Evolutionary conservation across 805 yeast species (phyloP).

Genomic region (Lachancea fermentati): DNA sequence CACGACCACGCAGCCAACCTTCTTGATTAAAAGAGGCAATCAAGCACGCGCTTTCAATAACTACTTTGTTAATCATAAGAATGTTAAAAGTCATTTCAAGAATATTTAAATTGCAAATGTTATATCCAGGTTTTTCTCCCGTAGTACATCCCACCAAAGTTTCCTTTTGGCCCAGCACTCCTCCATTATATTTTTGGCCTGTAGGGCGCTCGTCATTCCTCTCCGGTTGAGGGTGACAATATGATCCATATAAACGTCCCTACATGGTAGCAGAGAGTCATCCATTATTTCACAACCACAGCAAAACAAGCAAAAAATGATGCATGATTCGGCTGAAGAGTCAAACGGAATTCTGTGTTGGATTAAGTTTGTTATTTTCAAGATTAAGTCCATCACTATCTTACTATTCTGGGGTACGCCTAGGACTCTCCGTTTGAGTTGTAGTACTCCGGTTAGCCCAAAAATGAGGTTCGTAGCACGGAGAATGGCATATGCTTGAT

Average conservation of each 20-base stretch:
- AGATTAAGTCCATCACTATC: slow-evolving; percentile 39
- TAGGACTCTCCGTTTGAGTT: slow-evolving; percentile 51
- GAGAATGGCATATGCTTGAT: slow-evolving; percentile 25
- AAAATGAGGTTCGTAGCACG: slow-evolving; percentile 49
- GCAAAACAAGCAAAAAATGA: slow-evolving; percentile 18
- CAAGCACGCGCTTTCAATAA: too few species aligned
- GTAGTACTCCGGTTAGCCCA: slow-evolving; percentile 50
- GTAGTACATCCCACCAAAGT: slow-evolving; percentile 14
- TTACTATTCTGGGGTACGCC: slow-evolving; percentile 41
- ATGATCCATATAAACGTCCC: slow-evolving; percentile 13
- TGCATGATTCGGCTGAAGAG: slow-evolving; percentile 16
- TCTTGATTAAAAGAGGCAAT: too few species aligned
- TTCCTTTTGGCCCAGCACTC: slow-evolving; percentile 12
- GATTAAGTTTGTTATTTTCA: slow-evolving; percentile 12
- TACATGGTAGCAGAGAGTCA: slow-evolving; percentile 6
- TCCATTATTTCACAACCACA: slow-evolving; percentile 22
- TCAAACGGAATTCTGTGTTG: slow-evolving; percentile 9
- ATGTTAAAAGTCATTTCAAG: too few species aligned
- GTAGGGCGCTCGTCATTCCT: slow-evolving; percentile 12
- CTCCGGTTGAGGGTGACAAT: slow-evolving; percentile 10
- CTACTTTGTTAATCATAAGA: too few species aligned
- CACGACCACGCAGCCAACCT: too few species aligned
- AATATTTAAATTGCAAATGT: slow-evolving; percentile 20
- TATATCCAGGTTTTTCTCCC: slow-evolving; percentile 11
- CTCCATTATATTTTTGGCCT: slow-evolving; percentile 11